A percentile compares a stretch with the other conserved stretches of the same genome.
phyloP scores from a whole-genome alignment of 1,284 basidiomycete species.

The Boletus sp. region DNA sequence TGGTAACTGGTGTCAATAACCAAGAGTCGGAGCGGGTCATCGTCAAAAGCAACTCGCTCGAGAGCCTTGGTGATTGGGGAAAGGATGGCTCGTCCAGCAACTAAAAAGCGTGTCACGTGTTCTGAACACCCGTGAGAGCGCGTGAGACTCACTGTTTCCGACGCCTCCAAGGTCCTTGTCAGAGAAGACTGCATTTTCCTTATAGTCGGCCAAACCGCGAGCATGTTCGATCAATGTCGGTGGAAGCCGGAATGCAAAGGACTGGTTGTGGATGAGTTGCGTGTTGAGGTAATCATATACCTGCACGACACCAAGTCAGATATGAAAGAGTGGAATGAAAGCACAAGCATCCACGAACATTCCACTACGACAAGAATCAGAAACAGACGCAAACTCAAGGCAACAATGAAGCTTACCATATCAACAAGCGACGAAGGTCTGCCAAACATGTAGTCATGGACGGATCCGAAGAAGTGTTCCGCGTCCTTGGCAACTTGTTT shows the following conservation, averaged over 20 bases:
- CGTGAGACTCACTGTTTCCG: slow-evolving; percentile 60
- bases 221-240: slow-evolving; percentile 67
- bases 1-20: slow-evolving; percentile 79
- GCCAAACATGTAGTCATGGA: slow-evolving; percentile 67
- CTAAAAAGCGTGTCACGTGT: slow-evolving; percentile 35
- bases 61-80: slow-evolving; percentile 67
- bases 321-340: slow-evolving; percentile 1
- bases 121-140: background rate
- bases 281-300: slow-evolving; percentile 77
- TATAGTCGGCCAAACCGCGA: slow-evolving; percentile 66
- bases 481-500: slow-evolving; percentile 53
- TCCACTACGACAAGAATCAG: slow-evolving; percentile 43
- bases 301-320: slow-evolving; percentile 34
- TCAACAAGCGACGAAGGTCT: slow-evolving; percentile 62
- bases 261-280: slow-evolving; percentile 73
- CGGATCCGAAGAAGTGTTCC: slow-evolving; percentile 57
- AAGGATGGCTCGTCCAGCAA: slow-evolving; percentile 74
- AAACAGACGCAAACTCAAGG: background rate
- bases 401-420: slow-evolving; percentile 43
- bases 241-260: slow-evolving; percentile 67
- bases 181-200: slow-evolving; percentile 73
- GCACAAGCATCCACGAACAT: slow-evolving; percentile 42
- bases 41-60: slow-evolving; percentile 71
- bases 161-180: slow-evolving; percentile 57
- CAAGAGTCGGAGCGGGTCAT: slow-evolving; percentile 72